Percentiles rank a stretch among this genome's conserved stretches.
Conservation (phyloP, 1,284 basidiomycete species). For the Cutaneotrichosporon dermatis region DNA sequence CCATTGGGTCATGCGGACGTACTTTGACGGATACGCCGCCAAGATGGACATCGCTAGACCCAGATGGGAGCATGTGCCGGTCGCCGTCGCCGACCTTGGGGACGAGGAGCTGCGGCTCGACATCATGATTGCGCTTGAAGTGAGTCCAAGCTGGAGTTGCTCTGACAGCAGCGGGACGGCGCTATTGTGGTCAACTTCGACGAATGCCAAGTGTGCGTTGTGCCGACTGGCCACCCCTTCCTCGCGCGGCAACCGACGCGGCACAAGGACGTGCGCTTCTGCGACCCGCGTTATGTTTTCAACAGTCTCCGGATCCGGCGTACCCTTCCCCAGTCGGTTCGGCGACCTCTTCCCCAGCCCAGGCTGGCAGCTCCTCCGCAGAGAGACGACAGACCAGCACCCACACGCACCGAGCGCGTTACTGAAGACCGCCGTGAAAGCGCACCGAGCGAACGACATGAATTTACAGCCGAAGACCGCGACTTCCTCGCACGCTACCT, state of each 20-base stretch:
- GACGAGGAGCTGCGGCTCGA: conserved; percentile 3
- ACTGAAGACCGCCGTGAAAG: no score
- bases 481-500: conserved; percentile 22
- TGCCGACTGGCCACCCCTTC: conserved; percentile 7
- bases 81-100: conserved; percentile 14
- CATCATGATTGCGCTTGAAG: conserved; percentile 22
- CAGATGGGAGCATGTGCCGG: neutral
- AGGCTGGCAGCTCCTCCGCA: neutral
- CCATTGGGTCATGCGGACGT: conserved; percentile 22
- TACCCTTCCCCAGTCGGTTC: no score
- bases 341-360: neutral
- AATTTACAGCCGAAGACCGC: conserved; percentile 17
- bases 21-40: conserved; percentile 16
- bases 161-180: conserved; percentile 17
- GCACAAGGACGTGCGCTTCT: neutral
- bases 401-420: no score
- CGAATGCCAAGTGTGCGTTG: conserved; percentile 10
- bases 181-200: conserved; percentile 18
- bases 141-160: conserved; percentile 1
- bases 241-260: neutral
- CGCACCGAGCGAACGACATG: neutral
- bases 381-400: no score
- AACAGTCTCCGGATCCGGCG: neutral
- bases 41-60: neutral
- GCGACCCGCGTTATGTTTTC: neutral